Evolutionary conservation across 1,284 basidiomycete genomes (phyloP), one percentile per base, ranked within the genome.

Genomic region (Fomitopsis betulina): DNA sequence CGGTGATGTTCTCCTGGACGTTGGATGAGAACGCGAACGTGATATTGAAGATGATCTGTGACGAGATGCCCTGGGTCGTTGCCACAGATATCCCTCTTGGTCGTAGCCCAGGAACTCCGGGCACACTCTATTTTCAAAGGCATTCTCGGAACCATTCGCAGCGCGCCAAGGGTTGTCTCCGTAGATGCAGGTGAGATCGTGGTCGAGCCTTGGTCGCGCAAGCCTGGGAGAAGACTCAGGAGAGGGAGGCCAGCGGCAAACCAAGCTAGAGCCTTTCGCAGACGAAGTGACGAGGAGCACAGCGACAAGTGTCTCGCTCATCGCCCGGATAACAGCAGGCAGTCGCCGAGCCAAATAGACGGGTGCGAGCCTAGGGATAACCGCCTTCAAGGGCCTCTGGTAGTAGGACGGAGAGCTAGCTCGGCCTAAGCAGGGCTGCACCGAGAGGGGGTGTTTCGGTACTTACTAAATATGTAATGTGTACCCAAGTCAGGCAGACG

Each of bases 281-380:
- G 90, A 91, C 7, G 85, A 84, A 5, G 88, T 89, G 27, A 89
- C 87, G 21, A 93, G 80, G 1, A 91, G 72, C 60, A 93, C 78
- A 7, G 86, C 84, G 35, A 90, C 71, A n/a, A 92, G 75, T 2
- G 86, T 86, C 69, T 89, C 86, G 50, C 66, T 67, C 69, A 72
- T 72, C 45, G 27, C 10, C 23, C 12, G 27, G 27, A 30, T 2
- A 7, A 17, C 21, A 10, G 25, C 15, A 45, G 6, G 8, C 27
- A 5, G 19, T 2, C 35, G 13, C 27, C 27, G 8, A 30, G 27
- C 5, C 27, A 30, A 30, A 3, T 19, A 9, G 6, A 9, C 21
- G 3, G 4, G 40, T 7, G 40, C 9, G 37, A 38, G 40, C 6
- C 8, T 7, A 42, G 40, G 17, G 17, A 21, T 19, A 42, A 19